Base-by-base conservation (phyloP, 495 filamentous ascomycete species). In the Pseudevernia furfuracea region DNA sequence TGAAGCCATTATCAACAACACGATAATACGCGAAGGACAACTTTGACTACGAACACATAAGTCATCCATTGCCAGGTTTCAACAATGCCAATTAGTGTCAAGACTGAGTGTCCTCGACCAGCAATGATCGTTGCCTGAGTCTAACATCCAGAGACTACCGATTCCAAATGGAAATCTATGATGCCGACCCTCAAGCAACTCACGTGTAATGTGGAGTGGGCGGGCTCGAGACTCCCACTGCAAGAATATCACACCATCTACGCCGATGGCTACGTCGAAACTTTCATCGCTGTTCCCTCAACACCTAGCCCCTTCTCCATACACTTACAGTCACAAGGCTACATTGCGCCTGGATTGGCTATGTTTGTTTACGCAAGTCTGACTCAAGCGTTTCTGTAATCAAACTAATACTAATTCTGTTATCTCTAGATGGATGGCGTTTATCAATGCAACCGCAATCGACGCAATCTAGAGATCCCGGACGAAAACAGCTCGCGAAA, bases 401-500 rank as follows among this genome's bases (percentile, higher is more conserved):
- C 15, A 15, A 55, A 53, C 1, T 7, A 10, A 21, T 9, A 34
- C 52, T 55, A 21, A 55, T 30, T 28, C 7, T 34, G 34, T 34
- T 17, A 3, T 55, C 30, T 34, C 28, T 30, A 60, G 58, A 80
- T 81, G 36, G 79, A 82, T 60, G 79, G 79, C 41, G 65, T 72
- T 44, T 79, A 79, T 61, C 79, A 82, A 63, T 77, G 76, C 70
- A 82, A 82, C 67, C 79, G 79, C 48, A 78, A 80, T 62, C 70
- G 72, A 8, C 66, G 61, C 12, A 67, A 70, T n/a, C 61, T 82
- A n/a, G 66, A 69, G 28, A 62, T 71, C 25, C 71, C 72, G 4
- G 56, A 43, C 21, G 62, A 66, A n/a, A 60, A 34, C n/a, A 62
- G 62, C 4, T 23, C 59, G 32, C 60, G 34, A 17, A 58, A 52